Base-by-base conservation (phyloP, 2,329 filamentous ascomycete genomes). In the Cytospora piceae region DNA sequence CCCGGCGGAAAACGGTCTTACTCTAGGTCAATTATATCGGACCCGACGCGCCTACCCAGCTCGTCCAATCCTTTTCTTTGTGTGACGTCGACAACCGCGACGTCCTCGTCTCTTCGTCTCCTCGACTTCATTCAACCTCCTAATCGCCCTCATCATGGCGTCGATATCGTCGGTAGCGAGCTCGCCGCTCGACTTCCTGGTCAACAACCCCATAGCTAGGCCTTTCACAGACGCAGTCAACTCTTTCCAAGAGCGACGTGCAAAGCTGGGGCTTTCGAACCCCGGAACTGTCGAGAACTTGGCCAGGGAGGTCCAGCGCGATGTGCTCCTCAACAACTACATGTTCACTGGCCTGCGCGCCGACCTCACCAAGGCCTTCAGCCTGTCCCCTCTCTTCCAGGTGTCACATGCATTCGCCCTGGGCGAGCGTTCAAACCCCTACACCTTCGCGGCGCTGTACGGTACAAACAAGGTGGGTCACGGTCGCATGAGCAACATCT, bases 291-390 rank as follows among this genome's bases (percentile, higher is more conserved):
- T 97, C 71, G 95, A 99, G 80, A 89, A 89, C 75, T 89, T 78
- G 77, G 87, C 91, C 72, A 90, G 91, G 77, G 95, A 99, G 83
- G 93, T 97, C 69, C 90, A 96, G 82, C 93, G 94, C 80, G 94
- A 97, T 86, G 94, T 97, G 73, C 90, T 98, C 77, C 88, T 97
- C 74, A 95, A 90, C 81, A 97, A 97, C 84, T 91, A 93, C 79
- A 96, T 95, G 88, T 98, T 99, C 84, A 91, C 92, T 54, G 95
- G 95, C 74, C 86, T 99, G 78, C 92, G 94, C 77, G 96, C 94
- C 78, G 95, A 99, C 80, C 84, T 98, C 77, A 97, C 93, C 77
- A 98, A 97, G 85, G 89, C 93, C 76, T 96, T 98, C 82, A 95
- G 93, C 85, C 87, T 96, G 78, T 87, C 89, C 65, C 95, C 95